These are phyloP conservation scores for Lachancea meyersii DNA, from an alignment of 805 yeast species.

Conservation along the genomic window DNA sequence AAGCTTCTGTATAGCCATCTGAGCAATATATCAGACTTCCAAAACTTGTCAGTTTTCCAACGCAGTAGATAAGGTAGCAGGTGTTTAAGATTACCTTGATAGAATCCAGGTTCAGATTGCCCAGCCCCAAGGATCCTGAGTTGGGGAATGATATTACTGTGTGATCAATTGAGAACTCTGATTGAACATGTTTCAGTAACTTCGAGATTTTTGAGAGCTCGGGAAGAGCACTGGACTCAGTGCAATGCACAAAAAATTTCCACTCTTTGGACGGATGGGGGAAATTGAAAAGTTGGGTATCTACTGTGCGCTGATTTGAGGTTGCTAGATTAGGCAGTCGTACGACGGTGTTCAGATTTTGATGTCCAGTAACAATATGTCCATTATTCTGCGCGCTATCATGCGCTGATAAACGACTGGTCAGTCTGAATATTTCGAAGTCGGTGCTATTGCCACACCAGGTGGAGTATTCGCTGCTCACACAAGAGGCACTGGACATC, in stretches of 20 bases:
- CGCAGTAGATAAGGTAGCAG: constrained; percentile 41
- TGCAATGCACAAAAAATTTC: constrained; percentile 52
- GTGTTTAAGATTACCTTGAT: constrained; percentile 66
- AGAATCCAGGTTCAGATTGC: constrained; percentile 60
- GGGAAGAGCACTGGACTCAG: constrained; percentile 54
- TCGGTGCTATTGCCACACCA: constrained; percentile 87
- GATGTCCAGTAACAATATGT: neutral
- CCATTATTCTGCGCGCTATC: neutral
- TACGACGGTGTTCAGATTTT: constrained; percentile 41
- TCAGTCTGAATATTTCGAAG: constrained; percentile 37
- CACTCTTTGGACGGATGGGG: constrained; percentile 45
- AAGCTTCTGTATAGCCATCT: constrained; percentile 90
- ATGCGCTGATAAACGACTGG: constrained; percentile 2
- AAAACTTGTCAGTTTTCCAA: constrained; percentile 21
- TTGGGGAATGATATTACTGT: constrained; percentile 63
- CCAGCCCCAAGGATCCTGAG: constrained; percentile 75
- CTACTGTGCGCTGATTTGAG: constrained; percentile 17
- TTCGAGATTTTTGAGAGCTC: constrained; percentile 26
- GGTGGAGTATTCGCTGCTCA: constrained; percentile 39
- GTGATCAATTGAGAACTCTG: constrained; percentile 3
- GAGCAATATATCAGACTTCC: constrained; percentile 65
- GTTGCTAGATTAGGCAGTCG: constrained; percentile 31
- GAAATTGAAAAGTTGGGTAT: constrained; percentile 37
- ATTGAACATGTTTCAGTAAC: constrained; percentile 2
- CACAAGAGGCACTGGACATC: constrained; percentile 73